phyloP scores from a whole-genome alignment of 2,329 filamentous ascomycete genomes.

The Cyphellophora europaea region DNA sequence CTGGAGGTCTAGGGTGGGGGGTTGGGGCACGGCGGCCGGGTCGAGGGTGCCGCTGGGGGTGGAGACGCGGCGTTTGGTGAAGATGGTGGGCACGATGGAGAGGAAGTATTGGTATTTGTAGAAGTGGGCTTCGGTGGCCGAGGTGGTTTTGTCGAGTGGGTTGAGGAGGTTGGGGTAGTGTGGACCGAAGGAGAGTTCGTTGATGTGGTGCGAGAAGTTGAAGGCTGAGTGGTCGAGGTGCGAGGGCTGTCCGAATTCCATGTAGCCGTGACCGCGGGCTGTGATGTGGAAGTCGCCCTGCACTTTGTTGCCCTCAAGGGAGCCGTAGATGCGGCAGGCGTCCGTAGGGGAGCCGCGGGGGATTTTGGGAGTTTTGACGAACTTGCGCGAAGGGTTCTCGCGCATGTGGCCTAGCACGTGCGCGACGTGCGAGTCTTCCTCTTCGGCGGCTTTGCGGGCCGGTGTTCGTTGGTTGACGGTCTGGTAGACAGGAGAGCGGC shows the following conservation, averaged over 20 bases:
- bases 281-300: slow-evolving; percentile 98
- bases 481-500: slow-evolving; percentile 38
- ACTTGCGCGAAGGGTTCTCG: slow-evolving; percentile 56
- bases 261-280: slow-evolving; percentile 88
- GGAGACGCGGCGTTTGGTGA: slow-evolving; percentile 49
- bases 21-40: slow-evolving; percentile 27
- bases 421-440: slow-evolving; percentile 74
- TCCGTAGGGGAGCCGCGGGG: slow-evolving; percentile 48
- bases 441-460: slow-evolving; percentile 35
- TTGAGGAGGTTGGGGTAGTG: slow-evolving; percentile 92
- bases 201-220: slow-evolving; percentile 97
- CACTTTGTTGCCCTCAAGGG: slow-evolving; percentile 86
- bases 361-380: slow-evolving; percentile 64
- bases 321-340: slow-evolving; percentile 83
- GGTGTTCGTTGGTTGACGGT: slow-evolving; percentile 55
- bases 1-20: slow-evolving; percentile 24
- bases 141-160: slow-evolving; percentile 85
- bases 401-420: slow-evolving; percentile 73
- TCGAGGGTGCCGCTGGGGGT: slow-evolving; percentile 28
- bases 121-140: slow-evolving; percentile 66
- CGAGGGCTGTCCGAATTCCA: slow-evolving; percentile 52
- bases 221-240: slow-evolving; percentile 85
- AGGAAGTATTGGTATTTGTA: slow-evolving; percentile 98
- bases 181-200: slow-evolving; percentile 92
- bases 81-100: slow-evolving; percentile 87